phyloP scores from a whole-genome alignment of 371 early-diverging fungal genomes.

The Rhizopus delemar region DNA sequence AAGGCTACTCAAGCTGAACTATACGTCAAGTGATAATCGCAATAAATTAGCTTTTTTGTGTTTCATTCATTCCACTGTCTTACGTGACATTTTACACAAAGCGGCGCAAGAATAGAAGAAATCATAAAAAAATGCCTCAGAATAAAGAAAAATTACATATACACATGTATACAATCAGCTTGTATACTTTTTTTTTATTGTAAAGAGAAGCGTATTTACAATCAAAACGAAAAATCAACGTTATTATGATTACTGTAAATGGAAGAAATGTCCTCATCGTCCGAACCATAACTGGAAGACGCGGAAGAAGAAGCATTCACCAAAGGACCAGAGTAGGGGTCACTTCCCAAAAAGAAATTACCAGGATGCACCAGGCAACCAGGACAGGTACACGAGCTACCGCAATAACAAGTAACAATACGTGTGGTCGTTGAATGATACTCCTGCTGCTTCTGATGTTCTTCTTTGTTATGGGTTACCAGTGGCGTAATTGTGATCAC shows the following conservation, averaged over 20 bases:
- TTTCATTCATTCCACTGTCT: no score
- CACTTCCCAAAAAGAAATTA: constrained; percentile 32
- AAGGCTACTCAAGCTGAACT: no score
- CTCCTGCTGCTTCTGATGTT: constrained; percentile 1
- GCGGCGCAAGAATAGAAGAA: no score
- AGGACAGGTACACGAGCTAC: constrained; percentile 32
- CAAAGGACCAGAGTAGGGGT: constrained; percentile 34
- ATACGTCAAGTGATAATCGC: no score
- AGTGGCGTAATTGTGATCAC: constrained; percentile 51
- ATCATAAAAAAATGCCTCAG: no score
- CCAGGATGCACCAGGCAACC: constrained; percentile 44
- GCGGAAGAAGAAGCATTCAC: constrained; percentile 24
- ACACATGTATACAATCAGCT: not conserved
- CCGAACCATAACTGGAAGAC: constrained; percentile 37
- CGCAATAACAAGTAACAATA: constrained; percentile 43
- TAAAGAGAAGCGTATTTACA: not conserved
- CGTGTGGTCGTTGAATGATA: constrained; percentile 25
- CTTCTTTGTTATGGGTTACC: constrained; percentile 5
- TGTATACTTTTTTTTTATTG: constrained; percentile 1
- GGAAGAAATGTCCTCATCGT: constrained; percentile 30
- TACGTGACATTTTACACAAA: no score
- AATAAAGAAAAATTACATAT: not conserved
- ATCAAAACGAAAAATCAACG: constrained; percentile 9
- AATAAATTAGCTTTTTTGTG: no score
- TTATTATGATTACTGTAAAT: constrained; percentile 10